phyloP scores from a whole-genome alignment of 139 green algal species.

The Coelastrella sp. region DNA sequence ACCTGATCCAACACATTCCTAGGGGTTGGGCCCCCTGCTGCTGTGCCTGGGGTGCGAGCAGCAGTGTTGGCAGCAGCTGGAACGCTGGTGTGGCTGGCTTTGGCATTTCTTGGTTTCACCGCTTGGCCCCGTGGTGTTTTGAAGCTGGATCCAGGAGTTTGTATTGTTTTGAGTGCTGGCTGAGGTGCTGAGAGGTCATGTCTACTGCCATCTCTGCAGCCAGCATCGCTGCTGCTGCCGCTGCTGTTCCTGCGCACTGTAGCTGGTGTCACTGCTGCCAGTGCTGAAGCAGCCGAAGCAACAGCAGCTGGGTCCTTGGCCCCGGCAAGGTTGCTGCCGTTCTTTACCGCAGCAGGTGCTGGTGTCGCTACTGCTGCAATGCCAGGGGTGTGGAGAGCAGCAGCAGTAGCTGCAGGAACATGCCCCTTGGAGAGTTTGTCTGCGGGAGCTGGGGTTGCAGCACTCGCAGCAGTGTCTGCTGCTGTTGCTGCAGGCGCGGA shows the following conservation, averaged over 20 bases:
- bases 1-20: slow-evolving; percentile 5
- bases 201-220: background rate
- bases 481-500: too few relatives aligned
- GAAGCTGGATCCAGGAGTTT: background rate
- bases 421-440: background rate
- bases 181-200: background rate
- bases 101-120: background rate
- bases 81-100: background rate
- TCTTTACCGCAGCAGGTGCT: background rate
- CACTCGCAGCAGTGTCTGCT: background rate
- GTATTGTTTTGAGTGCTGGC: background rate
- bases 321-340: background rate
- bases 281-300: background rate
- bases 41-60: background rate
- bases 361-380: background rate
- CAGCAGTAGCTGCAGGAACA: background rate
- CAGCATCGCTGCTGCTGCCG: background rate
- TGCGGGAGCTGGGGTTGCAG: background rate
- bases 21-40: background rate
- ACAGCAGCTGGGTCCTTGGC: background rate
- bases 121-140: too few relatives aligned
- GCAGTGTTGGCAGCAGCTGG: background rate
- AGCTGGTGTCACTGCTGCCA: background rate
- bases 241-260: background rate
- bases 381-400: background rate